Percentiles rank a stretch among this genome's conserved stretches.
These are phyloP conservation scores for Talaromyces rugulosus DNA, from an alignment of 2,329 filamentous ascomycete species.

Conservation along the genomic window DNA sequence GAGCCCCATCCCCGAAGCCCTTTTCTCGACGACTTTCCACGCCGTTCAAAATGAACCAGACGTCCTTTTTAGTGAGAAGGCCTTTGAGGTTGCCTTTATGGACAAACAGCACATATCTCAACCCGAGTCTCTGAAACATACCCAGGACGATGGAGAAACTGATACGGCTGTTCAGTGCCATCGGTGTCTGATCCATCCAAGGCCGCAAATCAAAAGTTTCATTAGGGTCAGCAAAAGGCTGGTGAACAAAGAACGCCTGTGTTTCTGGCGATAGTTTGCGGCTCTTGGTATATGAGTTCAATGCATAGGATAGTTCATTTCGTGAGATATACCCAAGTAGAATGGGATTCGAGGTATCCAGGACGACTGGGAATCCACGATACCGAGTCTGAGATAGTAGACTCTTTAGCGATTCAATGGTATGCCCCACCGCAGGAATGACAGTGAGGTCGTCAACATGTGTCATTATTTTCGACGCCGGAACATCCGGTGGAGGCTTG, in stretches of 20 bases:
- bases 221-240: slow-evolving; percentile 72
- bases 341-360: slow-evolving; percentile 69
- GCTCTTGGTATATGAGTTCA: slow-evolving; percentile 57
- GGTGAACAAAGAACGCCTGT: slow-evolving; percentile 79
- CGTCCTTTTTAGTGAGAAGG: slow-evolving; percentile 92
- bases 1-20: slow-evolving; percentile 24
- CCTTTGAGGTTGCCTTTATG: slow-evolving; percentile 79
- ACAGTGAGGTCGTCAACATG: slow-evolving; percentile 84
- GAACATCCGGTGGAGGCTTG: slow-evolving; percentile 70
- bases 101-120: slow-evolving; percentile 84
- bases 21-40: slow-evolving; percentile 52
- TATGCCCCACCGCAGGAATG: slow-evolving; percentile 82
- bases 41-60: slow-evolving; percentile 87
- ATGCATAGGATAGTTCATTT: slow-evolving; percentile 79
- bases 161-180: slow-evolving; percentile 75
- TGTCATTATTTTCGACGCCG: slow-evolving; percentile 88
- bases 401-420: slow-evolving; percentile 67
- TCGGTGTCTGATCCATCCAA: slow-evolving; percentile 98
- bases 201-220: slow-evolving; percentile 81
- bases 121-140: slow-evolving; percentile 91
- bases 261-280: slow-evolving; percentile 61
- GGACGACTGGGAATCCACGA: slow-evolving; percentile 88
- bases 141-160: slow-evolving; percentile 79
- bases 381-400: slow-evolving; percentile 72
- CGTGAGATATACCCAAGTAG: slow-evolving; percentile 92